A percentile compares a stretch with the other conserved stretches of the same genome.
Conservation (phyloP, 2,329 filamentous ascomycete genomes). For the Atkinsonella texensis region DNA sequence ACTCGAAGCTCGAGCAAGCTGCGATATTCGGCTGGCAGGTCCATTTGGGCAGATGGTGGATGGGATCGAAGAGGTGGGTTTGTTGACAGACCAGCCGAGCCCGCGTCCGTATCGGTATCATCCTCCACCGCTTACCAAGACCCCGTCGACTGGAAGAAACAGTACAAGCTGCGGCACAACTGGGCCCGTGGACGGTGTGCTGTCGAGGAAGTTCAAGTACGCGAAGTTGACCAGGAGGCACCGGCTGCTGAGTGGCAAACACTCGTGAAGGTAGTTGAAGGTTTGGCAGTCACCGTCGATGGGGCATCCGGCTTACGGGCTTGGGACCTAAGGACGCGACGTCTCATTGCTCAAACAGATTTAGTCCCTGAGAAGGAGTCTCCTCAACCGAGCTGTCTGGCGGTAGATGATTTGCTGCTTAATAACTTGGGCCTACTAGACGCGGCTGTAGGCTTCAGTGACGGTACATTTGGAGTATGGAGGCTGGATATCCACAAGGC, state of each 20-base stretch:
- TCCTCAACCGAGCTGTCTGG: conserved; percentile 47
- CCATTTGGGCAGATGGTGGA: conserved; percentile 31
- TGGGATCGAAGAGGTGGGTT: conserved; percentile 27
- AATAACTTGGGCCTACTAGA: conserved; percentile 35
- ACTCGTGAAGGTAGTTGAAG: conserved; percentile 66
- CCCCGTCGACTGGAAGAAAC: conserved; percentile 69
- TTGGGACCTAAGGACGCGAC: conserved; percentile 59
- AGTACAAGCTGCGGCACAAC: conserved; percentile 82
- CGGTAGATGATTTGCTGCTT: conserved; percentile 45
- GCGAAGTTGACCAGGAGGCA: conserved; percentile 20
- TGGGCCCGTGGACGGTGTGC: conserved; percentile 77
- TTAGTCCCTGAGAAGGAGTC: conserved; percentile 18
- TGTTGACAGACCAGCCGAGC: neutral
- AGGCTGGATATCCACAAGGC: conserved; percentile 35
- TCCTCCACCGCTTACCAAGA: conserved; percentile 6
- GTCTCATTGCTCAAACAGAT: conserved; percentile 40
- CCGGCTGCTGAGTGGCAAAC: conserved; percentile 35
- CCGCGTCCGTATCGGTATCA: neutral
- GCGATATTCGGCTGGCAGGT: conserved; percentile 31
- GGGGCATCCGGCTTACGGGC: conserved; percentile 56
- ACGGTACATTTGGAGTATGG: conserved; percentile 64
- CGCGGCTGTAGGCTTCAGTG: conserved; percentile 56
- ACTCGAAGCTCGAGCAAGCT: conserved; percentile 20
- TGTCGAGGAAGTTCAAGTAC: conserved; percentile 62
- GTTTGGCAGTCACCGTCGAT: conserved; percentile 69